Evolutionary conservation across 1,284 basidiomycete genomes (phyloP), one percentile per base, ranked within the genome.

Genomic region (Exsudoporus floridanus): DNA sequence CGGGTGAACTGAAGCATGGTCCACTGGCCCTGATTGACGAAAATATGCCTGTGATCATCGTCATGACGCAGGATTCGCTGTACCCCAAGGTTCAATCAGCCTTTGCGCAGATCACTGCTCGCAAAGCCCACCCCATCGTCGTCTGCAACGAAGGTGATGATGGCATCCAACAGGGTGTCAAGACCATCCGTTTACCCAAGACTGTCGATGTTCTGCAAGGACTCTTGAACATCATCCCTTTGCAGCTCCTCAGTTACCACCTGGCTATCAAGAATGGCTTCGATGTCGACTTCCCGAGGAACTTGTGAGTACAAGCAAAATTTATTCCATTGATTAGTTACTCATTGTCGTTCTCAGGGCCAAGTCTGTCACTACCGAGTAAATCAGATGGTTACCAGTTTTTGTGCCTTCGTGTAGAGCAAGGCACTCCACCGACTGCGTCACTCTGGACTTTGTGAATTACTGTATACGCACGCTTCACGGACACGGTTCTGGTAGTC

Each of bases 41-140:
- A 77, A 94, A 95, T 77, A 95, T 97, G 86, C 94, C 92, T 9
- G 92, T 97, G 60, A 94, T 98, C 77, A 92, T 99, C 76, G 86
- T 99, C 79, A 98, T 98, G 95, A 99, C 97, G 41, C 90, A 93
- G 66, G 97, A 99, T 77, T 96, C 94, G 52, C 79, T 98, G 45
- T 99, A 98, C 77, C 94, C 96, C 67, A 99, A 99, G 81, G 95
- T 98, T 47, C 93, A 97, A 70, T 92, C 88, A 16, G 97, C 97
- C 28, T 90, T 97, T 62, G 78, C 93, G 49, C 96, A 99, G 77
- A 95, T 99, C 73, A 96, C 92, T 10, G 95, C 96, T 36, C 89
- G 96, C 71, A 98, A 96, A 75, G 97, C 95, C 50, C 88, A 90
- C 65, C 94, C 94, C 37, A 91, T 99, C 73, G 89, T 99, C 57